Percentiles rank a stretch among this genome's conserved stretches.
Conservation (phyloP, 1,139 yeast genomes). For the Kodamaea suecica region DNA sequence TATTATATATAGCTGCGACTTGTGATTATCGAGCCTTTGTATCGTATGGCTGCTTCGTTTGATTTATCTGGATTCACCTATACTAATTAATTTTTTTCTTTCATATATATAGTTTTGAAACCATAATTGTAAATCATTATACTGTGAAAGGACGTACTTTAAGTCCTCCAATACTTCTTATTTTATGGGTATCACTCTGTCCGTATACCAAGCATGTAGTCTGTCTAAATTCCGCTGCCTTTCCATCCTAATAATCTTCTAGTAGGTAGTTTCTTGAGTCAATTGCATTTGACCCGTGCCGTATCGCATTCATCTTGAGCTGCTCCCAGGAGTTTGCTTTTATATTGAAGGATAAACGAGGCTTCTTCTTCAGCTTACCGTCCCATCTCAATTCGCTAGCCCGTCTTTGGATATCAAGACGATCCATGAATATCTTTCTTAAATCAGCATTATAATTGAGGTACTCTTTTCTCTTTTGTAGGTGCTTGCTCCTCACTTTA, state of each 20-base stretch:
- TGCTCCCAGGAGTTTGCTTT: conserved; percentile 6
- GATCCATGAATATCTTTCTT: conserved; percentile 9
- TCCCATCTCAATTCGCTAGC: conserved; percentile 10
- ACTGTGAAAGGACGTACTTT: background rate
- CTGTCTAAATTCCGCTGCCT: too few species aligned
- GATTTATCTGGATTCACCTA: background rate
- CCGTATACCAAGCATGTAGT: too few species aligned
- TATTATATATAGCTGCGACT: too few species aligned
- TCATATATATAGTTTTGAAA: conserved; percentile 1
- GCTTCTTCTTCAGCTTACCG: conserved; percentile 5
- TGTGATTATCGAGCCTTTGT: too few species aligned
- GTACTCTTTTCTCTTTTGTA: conserved; percentile 5
- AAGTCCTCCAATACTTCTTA: too few species aligned
- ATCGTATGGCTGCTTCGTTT: too few species aligned
- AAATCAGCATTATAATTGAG: conserved; percentile 5
- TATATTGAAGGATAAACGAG: background rate
- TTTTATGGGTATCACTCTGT: too few species aligned
- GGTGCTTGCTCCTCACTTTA: conserved; percentile 5
- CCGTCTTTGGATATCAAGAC: conserved; percentile 10
- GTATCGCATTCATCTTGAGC: conserved; percentile 7
- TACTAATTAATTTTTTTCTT: background rate
- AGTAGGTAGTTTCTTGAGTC: conserved; percentile 10
- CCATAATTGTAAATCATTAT: conserved; percentile 2
- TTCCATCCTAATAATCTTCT: conserved; percentile 10
- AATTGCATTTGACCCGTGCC: conserved; percentile 9